These are phyloP conservation scores for Alternaria rosae DNA, from an alignment of 2,329 filamentous ascomycete genomes.

Conservation along the genomic window DNA sequence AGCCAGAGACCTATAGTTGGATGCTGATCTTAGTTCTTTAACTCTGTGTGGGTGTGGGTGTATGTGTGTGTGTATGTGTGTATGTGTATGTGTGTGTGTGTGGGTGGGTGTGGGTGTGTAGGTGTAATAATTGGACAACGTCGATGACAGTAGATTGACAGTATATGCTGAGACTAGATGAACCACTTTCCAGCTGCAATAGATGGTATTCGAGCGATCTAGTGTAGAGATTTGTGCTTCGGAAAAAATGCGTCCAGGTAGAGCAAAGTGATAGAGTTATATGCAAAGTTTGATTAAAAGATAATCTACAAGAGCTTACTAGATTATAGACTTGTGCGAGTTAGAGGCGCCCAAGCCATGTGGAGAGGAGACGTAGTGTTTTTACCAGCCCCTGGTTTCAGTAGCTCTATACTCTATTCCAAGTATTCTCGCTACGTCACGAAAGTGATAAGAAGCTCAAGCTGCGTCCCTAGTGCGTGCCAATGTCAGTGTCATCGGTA, in stretches of 20 bases:
- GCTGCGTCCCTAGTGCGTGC: neutral
- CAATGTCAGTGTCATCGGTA: neutral
- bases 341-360: neutral
- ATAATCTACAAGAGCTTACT: neutral
- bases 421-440: neutral
- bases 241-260: neutral
- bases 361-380: neutral
- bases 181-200: neutral
- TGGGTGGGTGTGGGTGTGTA: no score
- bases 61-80: no score
- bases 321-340: neutral
- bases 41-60: neutral
- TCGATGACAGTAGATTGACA: neutral
- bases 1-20: constrained; percentile 2
- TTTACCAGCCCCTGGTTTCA: neutral
- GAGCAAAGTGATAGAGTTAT: neutral
- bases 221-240: neutral
- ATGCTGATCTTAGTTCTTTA: neutral
- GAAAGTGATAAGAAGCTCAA: neutral
- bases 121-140: neutral
- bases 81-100: no score
- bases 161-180: neutral
- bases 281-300: neutral
- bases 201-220: neutral
- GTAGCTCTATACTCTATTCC: neutral